Evolutionary conservation across 768 basidiomycete species (phyloP).

Genomic region (Termitomyces sp.): DNA sequence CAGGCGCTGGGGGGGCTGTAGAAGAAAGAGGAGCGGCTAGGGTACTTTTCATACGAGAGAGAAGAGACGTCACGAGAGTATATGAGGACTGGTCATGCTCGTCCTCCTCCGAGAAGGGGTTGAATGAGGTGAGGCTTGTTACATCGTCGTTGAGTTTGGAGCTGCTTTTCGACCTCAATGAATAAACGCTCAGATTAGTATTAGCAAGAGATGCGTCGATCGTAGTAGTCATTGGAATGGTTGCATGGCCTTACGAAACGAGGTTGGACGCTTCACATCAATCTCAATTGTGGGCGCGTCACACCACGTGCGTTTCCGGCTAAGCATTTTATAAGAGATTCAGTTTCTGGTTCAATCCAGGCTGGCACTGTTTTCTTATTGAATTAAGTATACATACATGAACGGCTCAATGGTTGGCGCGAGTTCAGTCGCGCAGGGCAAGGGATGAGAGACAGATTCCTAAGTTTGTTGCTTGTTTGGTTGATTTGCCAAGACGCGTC

Average conservation of each 20-base stretch:
- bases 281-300: neutral
- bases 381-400: neutral
- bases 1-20: conserved; percentile 34
- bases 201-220: conserved; percentile 15
- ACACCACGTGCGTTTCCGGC: neutral
- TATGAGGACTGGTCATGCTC: conserved; percentile 87
- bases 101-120: conserved; percentile 90
- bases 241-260: neutral
- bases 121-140: conserved; percentile 77
- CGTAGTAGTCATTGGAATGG: neutral
- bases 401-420: neutral
- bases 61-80: conserved; percentile 73
- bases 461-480: too few relatives aligned
- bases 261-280: neutral
- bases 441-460: too few relatives aligned
- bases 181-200: conserved; percentile 32
- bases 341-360: too few relatives aligned
- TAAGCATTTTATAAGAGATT: too few relatives aligned
- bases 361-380: too few relatives aligned
- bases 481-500: neutral
- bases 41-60: conserved; percentile 78
- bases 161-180: conserved; percentile 59
- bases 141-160: conserved; percentile 57
- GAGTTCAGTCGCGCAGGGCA: too few relatives aligned
- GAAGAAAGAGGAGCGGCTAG: conserved; percentile 62